These are phyloP conservation scores for Russula sp. DNA, from an alignment of 768 basidiomycete genomes.

Conservation along the genomic window DNA sequence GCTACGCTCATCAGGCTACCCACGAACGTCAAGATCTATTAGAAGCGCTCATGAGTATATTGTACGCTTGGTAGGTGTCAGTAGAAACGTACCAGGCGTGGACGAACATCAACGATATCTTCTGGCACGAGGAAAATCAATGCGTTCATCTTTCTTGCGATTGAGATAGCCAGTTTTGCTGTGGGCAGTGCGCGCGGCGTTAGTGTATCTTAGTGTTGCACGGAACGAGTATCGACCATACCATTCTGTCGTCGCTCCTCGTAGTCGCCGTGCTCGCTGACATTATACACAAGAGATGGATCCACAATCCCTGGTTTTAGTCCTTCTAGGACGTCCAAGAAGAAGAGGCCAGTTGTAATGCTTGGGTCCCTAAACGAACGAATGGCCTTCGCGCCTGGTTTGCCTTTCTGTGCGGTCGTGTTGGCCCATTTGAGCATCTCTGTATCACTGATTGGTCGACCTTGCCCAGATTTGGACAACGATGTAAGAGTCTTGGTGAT, in stretches of 20 bases:
- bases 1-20: slow-evolving; percentile 83
- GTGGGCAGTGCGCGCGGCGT: slow-evolving; percentile 1
- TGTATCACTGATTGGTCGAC: slow-evolving; percentile 79
- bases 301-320: slow-evolving; percentile 95
- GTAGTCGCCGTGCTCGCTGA: slow-evolving; percentile 55
- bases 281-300: slow-evolving; percentile 64
- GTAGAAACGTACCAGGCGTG: slow-evolving; percentile 55
- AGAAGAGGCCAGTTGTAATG: slow-evolving; percentile 83
- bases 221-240: slow-evolving; percentile 29
- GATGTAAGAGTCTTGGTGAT: slow-evolving; percentile 84
- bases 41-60: background rate
- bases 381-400: slow-evolving; percentile 53
- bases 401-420: slow-evolving; percentile 68
- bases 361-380: slow-evolving; percentile 93
- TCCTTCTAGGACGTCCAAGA: slow-evolving; percentile 86
- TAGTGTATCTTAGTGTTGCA: background rate
- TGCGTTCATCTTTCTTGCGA: slow-evolving; percentile 96
- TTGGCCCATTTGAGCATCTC: slow-evolving; percentile 98
- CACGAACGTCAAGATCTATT: slow-evolving; percentile 88
- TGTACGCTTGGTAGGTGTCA: background rate
- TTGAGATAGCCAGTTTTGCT: slow-evolving; percentile 98
- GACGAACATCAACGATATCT: slow-evolving; percentile 91
- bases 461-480: slow-evolving; percentile 58
- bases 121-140: slow-evolving; percentile 96
- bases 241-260: slow-evolving; percentile 93